Evolutionary conservation across 805 yeast genomes (phyloP).

Genomic region (Diddensiella transvaalensis): DNA sequence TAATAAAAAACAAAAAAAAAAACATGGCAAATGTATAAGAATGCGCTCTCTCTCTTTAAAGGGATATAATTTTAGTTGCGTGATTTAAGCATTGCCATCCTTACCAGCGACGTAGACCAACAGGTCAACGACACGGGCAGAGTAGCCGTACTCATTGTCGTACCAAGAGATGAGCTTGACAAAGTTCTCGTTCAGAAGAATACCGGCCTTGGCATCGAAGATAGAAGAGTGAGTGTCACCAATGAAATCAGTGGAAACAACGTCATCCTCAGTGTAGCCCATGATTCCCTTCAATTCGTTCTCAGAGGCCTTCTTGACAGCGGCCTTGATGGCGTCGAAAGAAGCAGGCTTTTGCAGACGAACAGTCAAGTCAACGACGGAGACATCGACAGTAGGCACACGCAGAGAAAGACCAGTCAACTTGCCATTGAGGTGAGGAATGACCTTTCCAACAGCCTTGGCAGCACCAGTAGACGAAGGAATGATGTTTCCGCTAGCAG

Average conservation of each 20-base stretch:
- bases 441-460: conserved; percentile 94
- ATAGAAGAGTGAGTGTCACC: conserved; percentile 81
- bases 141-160: conserved; percentile 95
- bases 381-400: conserved; percentile 91
- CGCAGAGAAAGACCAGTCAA: conserved; percentile 92
- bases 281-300: conserved; percentile 75
- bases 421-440: conserved; percentile 86
- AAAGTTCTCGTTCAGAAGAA: conserved; percentile 78
- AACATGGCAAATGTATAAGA: no score
- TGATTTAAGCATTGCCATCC: conserved; percentile 12
- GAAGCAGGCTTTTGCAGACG: conserved; percentile 72
- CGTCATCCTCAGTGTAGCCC: conserved; percentile 90
- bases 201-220: conserved; percentile 90
- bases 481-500: conserved; percentile 92
- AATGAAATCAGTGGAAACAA: conserved; percentile 86
- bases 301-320: conserved; percentile 72
- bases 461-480: conserved; percentile 98
- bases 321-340: conserved; percentile 78
- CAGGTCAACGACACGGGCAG: conserved; percentile 92
- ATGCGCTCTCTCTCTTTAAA: no score
- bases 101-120: conserved; percentile 73
- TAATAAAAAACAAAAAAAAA: no score
- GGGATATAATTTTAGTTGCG: no score
- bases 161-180: conserved; percentile 93
- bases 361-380: conserved; percentile 89